Evolutionary conservation across 176 grass and related monocot genomes (phyloP).

Genomic region (barley (Hordeum vulgare)): DNA sequence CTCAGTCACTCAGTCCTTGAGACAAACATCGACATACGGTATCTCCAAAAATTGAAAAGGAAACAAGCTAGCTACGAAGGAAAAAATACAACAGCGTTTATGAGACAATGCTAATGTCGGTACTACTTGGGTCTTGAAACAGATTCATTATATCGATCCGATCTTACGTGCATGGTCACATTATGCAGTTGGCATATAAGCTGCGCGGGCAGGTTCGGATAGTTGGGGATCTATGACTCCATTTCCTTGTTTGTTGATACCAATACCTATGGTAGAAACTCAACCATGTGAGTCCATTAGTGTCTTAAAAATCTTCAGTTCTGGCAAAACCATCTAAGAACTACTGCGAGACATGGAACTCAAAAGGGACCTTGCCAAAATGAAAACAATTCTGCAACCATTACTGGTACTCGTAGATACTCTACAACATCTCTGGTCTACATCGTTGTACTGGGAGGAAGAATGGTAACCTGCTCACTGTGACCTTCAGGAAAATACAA

Average conservation of each 20-base stretch:
- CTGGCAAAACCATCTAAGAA: neutral
- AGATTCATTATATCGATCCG: too few species aligned
- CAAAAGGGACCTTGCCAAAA: neutral
- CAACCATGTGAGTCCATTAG: neutral
- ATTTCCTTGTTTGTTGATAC: constrained; percentile 96
- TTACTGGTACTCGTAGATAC: neutral
- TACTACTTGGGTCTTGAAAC: too few species aligned
- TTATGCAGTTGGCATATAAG: too few species aligned
- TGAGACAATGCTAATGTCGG: too few species aligned
- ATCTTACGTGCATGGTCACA: too few species aligned
- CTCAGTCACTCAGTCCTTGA: too few species aligned
- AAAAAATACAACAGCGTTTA: too few species aligned
- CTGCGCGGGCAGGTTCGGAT: constrained; percentile 78
- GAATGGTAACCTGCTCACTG: constrained; percentile 62
- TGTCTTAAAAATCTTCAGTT: neutral
- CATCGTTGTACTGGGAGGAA: constrained; percentile 3
- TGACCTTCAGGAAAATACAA: constrained; percentile 90
- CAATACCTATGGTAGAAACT: constrained; percentile 45
- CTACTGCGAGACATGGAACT: neutral
- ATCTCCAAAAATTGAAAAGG: too few species aligned
- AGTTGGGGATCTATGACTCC: constrained; percentile 82
- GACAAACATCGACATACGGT: too few species aligned
- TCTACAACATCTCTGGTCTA: constrained; percentile 6
- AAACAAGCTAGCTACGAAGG: too few species aligned
- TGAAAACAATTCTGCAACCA: neutral